Conservation (phyloP, 2,329 filamentous ascomycete species). For the Monosporascus ibericus region DNA sequence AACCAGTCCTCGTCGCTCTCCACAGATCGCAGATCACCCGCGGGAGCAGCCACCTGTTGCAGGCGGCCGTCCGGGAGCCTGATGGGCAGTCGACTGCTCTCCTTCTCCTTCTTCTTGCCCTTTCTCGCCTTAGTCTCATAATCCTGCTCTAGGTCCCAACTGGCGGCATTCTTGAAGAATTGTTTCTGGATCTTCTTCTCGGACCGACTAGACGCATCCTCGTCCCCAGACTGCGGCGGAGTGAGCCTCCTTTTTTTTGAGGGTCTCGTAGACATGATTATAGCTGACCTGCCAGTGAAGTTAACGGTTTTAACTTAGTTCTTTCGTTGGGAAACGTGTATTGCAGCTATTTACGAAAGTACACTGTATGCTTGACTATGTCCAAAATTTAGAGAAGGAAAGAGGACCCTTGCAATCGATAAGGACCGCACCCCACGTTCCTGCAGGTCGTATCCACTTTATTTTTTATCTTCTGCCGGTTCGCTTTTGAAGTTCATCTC, state of each 20-base stretch:
- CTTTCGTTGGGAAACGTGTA: background rate
- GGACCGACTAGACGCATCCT: slow-evolving; percentile 26
- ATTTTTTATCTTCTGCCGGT: background rate
- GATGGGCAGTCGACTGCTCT: slow-evolving; percentile 74
- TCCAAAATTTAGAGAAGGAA: background rate
- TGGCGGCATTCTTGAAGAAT: slow-evolving; percentile 68
- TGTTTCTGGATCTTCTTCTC: slow-evolving; percentile 45
- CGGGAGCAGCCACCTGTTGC: slow-evolving; percentile 50
- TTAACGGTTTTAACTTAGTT: slow-evolving; percentile 7
- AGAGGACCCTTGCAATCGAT: slow-evolving; percentile 3
- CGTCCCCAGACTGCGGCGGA: slow-evolving; percentile 43
- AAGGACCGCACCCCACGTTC: background rate
- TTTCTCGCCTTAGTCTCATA: slow-evolving; percentile 80
- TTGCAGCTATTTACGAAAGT: background rate
- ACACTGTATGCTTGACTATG: background rate
- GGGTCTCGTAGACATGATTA: slow-evolving; percentile 41
- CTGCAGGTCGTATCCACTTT: background rate
- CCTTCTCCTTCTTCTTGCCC: slow-evolving; percentile 61
- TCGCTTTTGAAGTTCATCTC: too few species aligned
- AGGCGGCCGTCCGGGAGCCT: slow-evolving; percentile 75
- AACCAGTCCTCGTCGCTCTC: slow-evolving; percentile 60
- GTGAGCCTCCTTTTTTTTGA: slow-evolving; percentile 54
- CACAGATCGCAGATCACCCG: slow-evolving; percentile 53
- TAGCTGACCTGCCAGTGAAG: background rate
- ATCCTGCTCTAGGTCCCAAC: slow-evolving; percentile 88